These are phyloP conservation scores for Phyllosticta citrichinensis DNA, from an alignment of 2,329 filamentous ascomycete genomes.

Conservation along the genomic window DNA sequence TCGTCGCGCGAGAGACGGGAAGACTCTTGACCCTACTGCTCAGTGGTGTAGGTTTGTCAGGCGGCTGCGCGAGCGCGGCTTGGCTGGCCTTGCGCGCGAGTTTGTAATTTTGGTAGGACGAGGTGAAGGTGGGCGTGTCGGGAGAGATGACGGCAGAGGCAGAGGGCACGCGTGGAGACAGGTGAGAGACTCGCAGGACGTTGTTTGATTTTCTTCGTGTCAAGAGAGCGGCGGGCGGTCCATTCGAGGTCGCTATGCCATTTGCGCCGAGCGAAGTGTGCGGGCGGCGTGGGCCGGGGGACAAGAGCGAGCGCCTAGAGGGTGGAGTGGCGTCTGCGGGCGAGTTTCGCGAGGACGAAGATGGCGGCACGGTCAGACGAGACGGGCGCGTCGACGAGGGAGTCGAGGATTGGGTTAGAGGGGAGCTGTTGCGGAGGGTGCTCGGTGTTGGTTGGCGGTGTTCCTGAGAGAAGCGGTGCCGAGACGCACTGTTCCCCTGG, in stretches of 20 bases:
- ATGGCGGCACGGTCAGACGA: background rate
- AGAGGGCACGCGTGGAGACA: background rate
- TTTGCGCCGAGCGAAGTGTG: slow-evolving; percentile 40
- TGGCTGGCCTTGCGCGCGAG: slow-evolving; percentile 19
- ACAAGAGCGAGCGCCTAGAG: slow-evolving; percentile 10
- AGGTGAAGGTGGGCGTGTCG: slow-evolving; percentile 12
- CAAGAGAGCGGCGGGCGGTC: slow-evolving; percentile 42
- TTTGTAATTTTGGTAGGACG: slow-evolving; percentile 14
- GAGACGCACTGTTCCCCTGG: slow-evolving; percentile 9
- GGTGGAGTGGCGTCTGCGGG: slow-evolving; percentile 1
- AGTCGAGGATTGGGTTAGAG: background rate
- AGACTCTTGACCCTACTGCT: slow-evolving; percentile 3
- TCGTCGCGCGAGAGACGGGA: slow-evolving; percentile 4
- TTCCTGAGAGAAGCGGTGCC: slow-evolving; percentile 4
- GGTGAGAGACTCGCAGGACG: slow-evolving; percentile 15
- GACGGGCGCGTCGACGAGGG: background rate
- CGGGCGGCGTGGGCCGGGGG: slow-evolving; percentile 26
- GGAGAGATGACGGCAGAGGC: slow-evolving; percentile 16
- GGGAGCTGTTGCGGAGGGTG: background rate
- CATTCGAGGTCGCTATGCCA: slow-evolving; percentile 41
- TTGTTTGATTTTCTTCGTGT: slow-evolving; percentile 27
- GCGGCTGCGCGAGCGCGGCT: slow-evolving; percentile 12
- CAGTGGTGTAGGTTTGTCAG: background rate
- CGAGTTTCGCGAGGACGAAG: background rate
- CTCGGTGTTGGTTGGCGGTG: background rate